Evolutionary conservation across 1,284 basidiomycete species (phyloP).

Genomic region (Ustilago cynodontis): DNA sequence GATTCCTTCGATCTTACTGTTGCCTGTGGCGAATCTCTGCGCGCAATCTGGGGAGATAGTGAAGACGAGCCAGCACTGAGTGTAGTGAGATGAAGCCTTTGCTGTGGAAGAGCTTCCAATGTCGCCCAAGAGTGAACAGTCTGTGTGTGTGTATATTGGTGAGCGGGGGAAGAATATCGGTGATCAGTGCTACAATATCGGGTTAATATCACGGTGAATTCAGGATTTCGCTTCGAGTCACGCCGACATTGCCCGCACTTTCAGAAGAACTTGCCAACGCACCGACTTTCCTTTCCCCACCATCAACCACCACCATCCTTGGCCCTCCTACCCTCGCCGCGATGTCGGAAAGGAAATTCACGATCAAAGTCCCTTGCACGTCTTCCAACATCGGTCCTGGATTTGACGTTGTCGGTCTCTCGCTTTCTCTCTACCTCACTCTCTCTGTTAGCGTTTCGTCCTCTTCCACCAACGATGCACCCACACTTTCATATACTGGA

Average conservation of each 20-base stretch:
- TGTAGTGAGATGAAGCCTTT: no score
- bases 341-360: slow-evolving; percentile 68
- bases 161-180: background rate
- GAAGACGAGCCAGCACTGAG: no score
- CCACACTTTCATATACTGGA: slow-evolving; percentile 83
- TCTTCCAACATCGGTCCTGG: slow-evolving; percentile 99
- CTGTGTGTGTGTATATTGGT: background rate
- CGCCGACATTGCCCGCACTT: background rate
- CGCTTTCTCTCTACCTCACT: slow-evolving; percentile 87
- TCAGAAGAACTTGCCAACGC: slow-evolving; percentile 1
- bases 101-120: no score
- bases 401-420: slow-evolving; percentile 97
- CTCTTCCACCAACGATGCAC: slow-evolving; percentile 64
- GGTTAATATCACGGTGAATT: background rate
- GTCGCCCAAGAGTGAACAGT: no score
- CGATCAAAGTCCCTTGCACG: slow-evolving; percentile 89
- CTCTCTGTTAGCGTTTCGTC: slow-evolving; percentile 76
- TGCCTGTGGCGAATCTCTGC: no score
- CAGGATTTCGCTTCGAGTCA: background rate
- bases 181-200: background rate
- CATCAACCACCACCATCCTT: slow-evolving; percentile 8
- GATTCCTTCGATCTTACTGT: no score
- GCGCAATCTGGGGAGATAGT: no score
- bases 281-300: background rate
- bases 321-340: background rate